Evolutionary conservation across 306 rosid genomes (phyloP).

Genomic region (Clitoria ternatea): DNA sequence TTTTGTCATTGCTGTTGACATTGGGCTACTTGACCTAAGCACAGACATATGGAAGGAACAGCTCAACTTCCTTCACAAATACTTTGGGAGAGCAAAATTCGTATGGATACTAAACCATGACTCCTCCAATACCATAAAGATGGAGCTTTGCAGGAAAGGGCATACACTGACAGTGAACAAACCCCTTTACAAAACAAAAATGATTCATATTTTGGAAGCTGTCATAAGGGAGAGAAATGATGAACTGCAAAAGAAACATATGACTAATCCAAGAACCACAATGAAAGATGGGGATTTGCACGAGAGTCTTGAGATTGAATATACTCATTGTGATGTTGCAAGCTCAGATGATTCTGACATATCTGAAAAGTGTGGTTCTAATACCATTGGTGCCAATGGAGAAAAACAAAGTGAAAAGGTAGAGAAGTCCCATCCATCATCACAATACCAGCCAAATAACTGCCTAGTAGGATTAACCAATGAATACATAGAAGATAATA

Average conservation of each 20-base stretch:
- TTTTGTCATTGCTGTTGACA: conserved; percentile 67
- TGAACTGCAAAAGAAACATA: conserved; percentile 50
- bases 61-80: conserved; percentile 72
- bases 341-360: conserved; percentile 86
- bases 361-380: conserved; percentile 41
- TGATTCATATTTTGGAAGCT: conserved; percentile 77
- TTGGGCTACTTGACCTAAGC: conserved; percentile 88
- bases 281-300: conserved; percentile 55
- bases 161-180: conserved; percentile 60
- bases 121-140: conserved; percentile 66
- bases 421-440: conserved; percentile 25
- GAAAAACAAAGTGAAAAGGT: conserved; percentile 39
- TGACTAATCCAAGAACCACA: conserved; percentile 31
- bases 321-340: conserved; percentile 59
- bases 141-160: conserved; percentile 81
- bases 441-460: conserved; percentile 40
- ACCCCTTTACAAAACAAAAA: conserved; percentile 82
- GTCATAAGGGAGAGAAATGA: conserved; percentile 58
- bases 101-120: conserved; percentile 89
- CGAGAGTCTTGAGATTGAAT: conserved; percentile 79
- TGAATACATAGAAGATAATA: conserved; percentile 33
- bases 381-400: conserved; percentile 20
- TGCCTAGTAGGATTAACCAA: conserved; percentile 50
- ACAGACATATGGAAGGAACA: conserved; percentile 98
- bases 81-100: conserved; percentile 66